Evolutionary conservation across 805 yeast genomes (phyloP).

Genomic region (Trichomonascus vanleenenianus): DNA sequence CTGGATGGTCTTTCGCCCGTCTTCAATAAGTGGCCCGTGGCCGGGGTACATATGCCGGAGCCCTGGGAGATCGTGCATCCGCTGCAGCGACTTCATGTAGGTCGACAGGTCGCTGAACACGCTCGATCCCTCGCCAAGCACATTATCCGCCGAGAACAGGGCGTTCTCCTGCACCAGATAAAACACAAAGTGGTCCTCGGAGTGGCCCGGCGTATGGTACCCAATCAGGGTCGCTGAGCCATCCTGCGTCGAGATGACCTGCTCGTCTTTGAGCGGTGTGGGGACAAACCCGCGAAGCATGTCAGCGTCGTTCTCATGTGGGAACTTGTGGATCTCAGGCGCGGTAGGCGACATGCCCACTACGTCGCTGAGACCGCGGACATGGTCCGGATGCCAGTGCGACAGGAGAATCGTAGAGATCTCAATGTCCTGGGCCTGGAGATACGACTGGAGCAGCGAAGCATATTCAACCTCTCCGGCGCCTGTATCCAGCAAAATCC

Average conservation of each 20-base stretch:
- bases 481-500: constrained; percentile 32
- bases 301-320: neutral
- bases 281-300: neutral
- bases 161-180: constrained; percentile 29
- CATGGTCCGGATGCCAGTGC: constrained; percentile 33
- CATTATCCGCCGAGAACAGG: constrained; percentile 31
- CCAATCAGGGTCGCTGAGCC: constrained; percentile 24
- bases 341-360: constrained; percentile 4
- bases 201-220: constrained; percentile 31
- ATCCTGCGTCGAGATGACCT: constrained; percentile 17
- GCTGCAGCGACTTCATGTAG: constrained; percentile 25
- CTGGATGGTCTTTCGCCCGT: constrained; percentile 24
- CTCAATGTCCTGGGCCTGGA: constrained; percentile 18
- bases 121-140: constrained; percentile 32
- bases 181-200: constrained; percentile 30
- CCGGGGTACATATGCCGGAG: constrained; percentile 28
- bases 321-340: constrained; percentile 3
- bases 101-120: constrained; percentile 26
- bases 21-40: constrained; percentile 29
- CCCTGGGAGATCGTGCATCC: constrained; percentile 18
- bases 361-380: constrained; percentile 23
- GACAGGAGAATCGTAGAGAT: constrained; percentile 26
- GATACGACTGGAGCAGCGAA: constrained; percentile 18
- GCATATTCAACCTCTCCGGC: constrained; percentile 27
- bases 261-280: constrained; percentile 19